Evolutionary conservation across 768 basidiomycete genomes (phyloP), one percentile per base, ranked within the genome.

Genomic region (Inosperma sp.): DNA sequence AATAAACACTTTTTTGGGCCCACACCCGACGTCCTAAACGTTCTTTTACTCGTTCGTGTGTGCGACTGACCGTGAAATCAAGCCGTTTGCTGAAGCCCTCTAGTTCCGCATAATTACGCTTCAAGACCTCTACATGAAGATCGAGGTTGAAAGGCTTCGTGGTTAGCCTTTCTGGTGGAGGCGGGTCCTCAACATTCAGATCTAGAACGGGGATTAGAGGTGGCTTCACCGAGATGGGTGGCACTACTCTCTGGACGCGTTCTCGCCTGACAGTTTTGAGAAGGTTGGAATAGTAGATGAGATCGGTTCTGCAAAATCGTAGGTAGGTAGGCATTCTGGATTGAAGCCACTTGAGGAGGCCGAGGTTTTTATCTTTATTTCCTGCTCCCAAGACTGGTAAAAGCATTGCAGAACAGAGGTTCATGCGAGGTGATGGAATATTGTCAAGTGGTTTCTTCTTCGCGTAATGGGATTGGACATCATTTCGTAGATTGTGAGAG

Each of bases 1-100:
- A 48, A 58, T 76, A 90, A 3, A 91, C 56, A 48, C 81, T 68
- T 63, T 78, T 81, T 26, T 64, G 72, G 5, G 56, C 62, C 86
- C 86, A 88, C 1, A 90, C 79, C 9, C 88, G 80, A n/a, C 88
- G 79, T 7, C 86, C 86, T n/a, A 89, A 67, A 25, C 79, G 73
- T 67, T 90, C 86, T 66, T 88, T 88, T n/a, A 81, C 50, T 14
- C 87, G 78, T 54, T 83, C 79, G 3, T 71, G 69, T 14, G 71
- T 78, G 8, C 85, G 79, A 5, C 69, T 75, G 6, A 80, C 55
- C 2, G 76, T 66, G n/a, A 67, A 65, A 10, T 64, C 62, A 10
- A 82, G 64, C 26, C 68, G 72, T 3, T 61, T 55, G 30, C 71
- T 62, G 45, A 88, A 72, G 2, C 64, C 57, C 45, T 71, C 63